phyloP scores from a whole-genome alignment of 1,139 yeast genomes.

The Kluyveromyces sp. region DNA sequence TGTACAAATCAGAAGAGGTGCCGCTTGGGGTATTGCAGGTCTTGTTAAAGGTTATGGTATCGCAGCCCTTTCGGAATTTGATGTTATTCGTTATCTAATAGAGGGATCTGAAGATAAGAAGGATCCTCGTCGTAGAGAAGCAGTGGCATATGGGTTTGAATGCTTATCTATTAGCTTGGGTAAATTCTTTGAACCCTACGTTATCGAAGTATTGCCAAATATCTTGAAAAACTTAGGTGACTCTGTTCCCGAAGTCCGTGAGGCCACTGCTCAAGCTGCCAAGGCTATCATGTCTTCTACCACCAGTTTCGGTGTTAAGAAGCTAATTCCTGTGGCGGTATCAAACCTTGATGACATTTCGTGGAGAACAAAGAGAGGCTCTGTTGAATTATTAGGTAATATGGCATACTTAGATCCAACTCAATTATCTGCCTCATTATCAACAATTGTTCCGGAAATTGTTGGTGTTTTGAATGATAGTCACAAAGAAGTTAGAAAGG shows the following conservation, averaged over 20 bases:
- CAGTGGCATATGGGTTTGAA: constrained; percentile 82
- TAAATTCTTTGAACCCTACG: constrained; percentile 84
- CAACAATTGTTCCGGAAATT: constrained; percentile 89
- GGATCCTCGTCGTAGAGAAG: constrained; percentile 68
- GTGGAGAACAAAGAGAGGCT: constrained; percentile 96
- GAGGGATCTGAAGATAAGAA: constrained; percentile 87
- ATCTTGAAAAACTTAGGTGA: constrained; percentile 82
- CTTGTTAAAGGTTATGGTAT: constrained; percentile 86
- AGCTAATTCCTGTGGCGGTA: constrained; percentile 84
- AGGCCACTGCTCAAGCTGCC: constrained; percentile 83
- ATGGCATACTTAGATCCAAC: constrained; percentile 97
- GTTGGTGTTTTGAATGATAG: constrained; percentile 92
- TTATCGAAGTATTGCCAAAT: constrained; percentile 77
- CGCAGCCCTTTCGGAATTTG: constrained; percentile 63
- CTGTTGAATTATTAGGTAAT: constrained; percentile 90
- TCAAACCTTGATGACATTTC: constrained; percentile 80
- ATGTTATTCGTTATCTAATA: constrained; percentile 65
- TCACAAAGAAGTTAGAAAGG: constrained; percentile 92
- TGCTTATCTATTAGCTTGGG: constrained; percentile 74
- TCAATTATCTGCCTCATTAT: constrained; percentile 81
- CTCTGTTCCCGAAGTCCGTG: constrained; percentile 73
- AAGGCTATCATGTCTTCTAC: constrained; percentile 84
- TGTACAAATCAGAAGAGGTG: constrained; percentile 69
- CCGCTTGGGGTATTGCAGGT: constrained; percentile 95
- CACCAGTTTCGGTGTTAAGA: constrained; percentile 86